Percentiles rank a stretch among this genome's conserved stretches.
phyloP scores from a whole-genome alignment of 371 early-diverging fungal genomes.

The Syncephalastrum racemosum region DNA sequence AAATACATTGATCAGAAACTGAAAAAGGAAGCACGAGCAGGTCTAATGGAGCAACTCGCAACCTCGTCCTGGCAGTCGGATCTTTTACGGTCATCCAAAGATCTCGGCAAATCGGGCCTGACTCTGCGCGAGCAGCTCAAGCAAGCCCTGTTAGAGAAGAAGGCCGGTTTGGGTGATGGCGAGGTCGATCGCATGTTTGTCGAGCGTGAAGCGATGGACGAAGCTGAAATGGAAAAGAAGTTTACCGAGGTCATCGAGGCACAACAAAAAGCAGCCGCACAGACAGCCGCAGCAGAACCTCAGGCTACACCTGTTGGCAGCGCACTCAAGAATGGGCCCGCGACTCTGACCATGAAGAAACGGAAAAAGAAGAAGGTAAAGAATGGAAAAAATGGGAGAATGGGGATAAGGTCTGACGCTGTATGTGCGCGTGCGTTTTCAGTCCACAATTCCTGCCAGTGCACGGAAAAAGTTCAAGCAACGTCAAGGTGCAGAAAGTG shows the following conservation, averaged over 20 bases:
- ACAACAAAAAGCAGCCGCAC: conserved; percentile 7
- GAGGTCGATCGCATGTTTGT: conserved; percentile 45
- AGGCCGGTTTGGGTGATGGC: conserved; percentile 65
- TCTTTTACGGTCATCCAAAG: conserved; percentile 78
- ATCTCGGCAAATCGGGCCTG: conserved; percentile 66
- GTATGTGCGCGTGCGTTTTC: background rate
- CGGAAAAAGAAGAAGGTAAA: conserved; percentile 49
- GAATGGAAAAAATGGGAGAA: background rate
- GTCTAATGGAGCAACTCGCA: conserved; percentile 80
- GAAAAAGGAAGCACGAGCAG: conserved; percentile 90
- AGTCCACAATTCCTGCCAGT: conserved; percentile 45
- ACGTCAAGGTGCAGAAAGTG: conserved; percentile 55
- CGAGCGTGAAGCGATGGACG: conserved; percentile 38
- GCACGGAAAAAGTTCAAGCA: conserved; percentile 46
- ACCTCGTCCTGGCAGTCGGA: conserved; percentile 70
- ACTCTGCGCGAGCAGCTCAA: conserved; percentile 73
- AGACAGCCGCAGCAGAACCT: conserved; percentile 4
- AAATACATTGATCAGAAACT: conserved; percentile 90
- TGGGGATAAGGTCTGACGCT: background rate
- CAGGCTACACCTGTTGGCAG: conserved; percentile 36
- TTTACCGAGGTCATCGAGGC: conserved; percentile 1
- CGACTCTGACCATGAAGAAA: conserved; percentile 36
- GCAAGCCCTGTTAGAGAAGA: conserved; percentile 72
- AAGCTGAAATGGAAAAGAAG: conserved; percentile 18
- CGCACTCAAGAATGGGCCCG: conserved; percentile 44